Base-by-base conservation (phyloP, 83 land plant species). In the Diphasiastrum complanatum region DNA sequence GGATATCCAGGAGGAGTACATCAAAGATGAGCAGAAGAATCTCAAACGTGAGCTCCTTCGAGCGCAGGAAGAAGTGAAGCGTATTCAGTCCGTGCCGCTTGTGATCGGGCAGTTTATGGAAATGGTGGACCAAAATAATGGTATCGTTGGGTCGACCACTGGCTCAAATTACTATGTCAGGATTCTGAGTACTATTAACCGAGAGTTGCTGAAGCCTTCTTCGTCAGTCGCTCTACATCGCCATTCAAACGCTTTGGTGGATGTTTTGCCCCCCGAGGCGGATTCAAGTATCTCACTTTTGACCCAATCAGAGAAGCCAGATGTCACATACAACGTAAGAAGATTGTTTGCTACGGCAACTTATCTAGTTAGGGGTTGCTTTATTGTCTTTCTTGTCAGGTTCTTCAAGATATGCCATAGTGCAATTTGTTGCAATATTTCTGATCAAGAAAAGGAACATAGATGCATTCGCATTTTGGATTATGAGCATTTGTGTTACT, bases 131-230 rank as follows among this genome's bases (percentile, higher is more conserved):
- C 6, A 18, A 24, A 24, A 48, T 48, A 18, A 48, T 18, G 51
- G 23, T 6, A 48, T 48, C 4, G 51, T 48, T 48, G 23, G 23
- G 23, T 6, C 51, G 18, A 18, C 8, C 51, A 18, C 6, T n/a
- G n/a, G n/a, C n/a, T n/a, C n/a, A n/a, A n/a, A n/a, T n/a, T n/a
- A 24, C 23, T 48, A 48, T 48, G 51, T 48, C 5, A 18, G 51
- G 18, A 18, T 48, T 24, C 18, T 4, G 51, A 48, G 51, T 24
- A 6, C 51, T 18, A 4, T 18, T 24, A 18, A 48, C 51, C n/a
- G 51, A 18, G 51, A 48, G 51, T 24, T 48, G n/a, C 51, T 48
- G 5, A 48, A 48, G 51, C 51, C 51, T 24, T 18, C 23, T 6
- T 6, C 23, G 6, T 48, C 51, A 24, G n/a, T 48, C 18, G 51